These are phyloP conservation scores for Rhododendron mucronatum DNA, from an alignment of 148 eudicot genomes.

Conservation along the genomic window DNA sequence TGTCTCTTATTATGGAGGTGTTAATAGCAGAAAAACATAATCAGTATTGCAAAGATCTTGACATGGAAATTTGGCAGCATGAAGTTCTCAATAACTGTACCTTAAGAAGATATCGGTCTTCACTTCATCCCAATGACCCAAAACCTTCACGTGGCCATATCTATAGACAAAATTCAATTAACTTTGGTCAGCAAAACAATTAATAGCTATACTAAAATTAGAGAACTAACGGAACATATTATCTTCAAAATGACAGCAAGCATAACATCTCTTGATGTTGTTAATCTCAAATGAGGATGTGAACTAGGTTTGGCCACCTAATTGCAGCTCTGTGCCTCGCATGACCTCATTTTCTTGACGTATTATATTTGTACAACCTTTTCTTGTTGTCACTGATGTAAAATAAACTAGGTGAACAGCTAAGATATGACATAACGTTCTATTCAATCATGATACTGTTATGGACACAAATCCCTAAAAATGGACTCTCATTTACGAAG, in stretches of 20 bases:
- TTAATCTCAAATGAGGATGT: background rate
- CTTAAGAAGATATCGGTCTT: background rate
- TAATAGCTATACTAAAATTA: background rate
- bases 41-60: background rate
- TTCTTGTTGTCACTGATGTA: background rate
- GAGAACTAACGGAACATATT: background rate
- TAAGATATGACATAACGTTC: background rate
- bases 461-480: background rate
- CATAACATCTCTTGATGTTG: background rate
- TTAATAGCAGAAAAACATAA: background rate
- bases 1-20: background rate
- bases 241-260: background rate
- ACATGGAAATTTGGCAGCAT: constrained; percentile 6
- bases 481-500: background rate
- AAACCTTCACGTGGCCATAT: constrained; percentile 19
- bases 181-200: background rate
- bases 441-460: background rate
- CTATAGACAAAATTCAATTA: background rate
- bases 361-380: background rate
- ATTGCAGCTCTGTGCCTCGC: background rate
- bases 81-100: constrained; percentile 2
- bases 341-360: background rate
- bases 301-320: background rate
- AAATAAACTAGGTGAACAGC: background rate
- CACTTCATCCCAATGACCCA: constrained; percentile 13